These are phyloP conservation scores for Hondaea fermentalgiana DNA, from an alignment of 108 stramenopile species.

Conservation along the genomic window DNA sequence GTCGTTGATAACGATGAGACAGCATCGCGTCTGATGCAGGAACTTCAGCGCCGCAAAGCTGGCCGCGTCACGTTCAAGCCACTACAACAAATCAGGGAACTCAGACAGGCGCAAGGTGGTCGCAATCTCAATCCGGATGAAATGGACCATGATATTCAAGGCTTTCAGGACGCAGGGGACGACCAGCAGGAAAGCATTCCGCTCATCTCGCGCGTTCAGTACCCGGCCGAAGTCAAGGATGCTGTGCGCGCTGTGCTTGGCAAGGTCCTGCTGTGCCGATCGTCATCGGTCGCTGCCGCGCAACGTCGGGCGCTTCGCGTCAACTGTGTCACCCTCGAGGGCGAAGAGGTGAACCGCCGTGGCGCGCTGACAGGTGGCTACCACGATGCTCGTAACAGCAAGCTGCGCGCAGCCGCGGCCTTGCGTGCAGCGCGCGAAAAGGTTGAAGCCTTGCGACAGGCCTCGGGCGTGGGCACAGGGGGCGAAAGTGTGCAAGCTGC, in stretches of 20 bases:
- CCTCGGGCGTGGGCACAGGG: slow-evolving; percentile 33
- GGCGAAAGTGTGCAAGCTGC: slow-evolving; percentile 46
- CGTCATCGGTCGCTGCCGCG: background rate
- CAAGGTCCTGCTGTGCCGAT: slow-evolving; percentile 62
- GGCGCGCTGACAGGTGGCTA: slow-evolving; percentile 86
- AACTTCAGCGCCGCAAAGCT: slow-evolving; percentile 67
- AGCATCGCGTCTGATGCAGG: slow-evolving; percentile 75
- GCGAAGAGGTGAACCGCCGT: slow-evolving; percentile 78
- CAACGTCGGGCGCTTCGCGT: slow-evolving; percentile 42
- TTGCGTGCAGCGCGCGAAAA: slow-evolving; percentile 46
- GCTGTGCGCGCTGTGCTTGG: slow-evolving; percentile 92
- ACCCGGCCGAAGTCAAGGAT: slow-evolving; percentile 60
- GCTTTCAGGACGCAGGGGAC: slow-evolving; percentile 35
- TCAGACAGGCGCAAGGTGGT: slow-evolving; percentile 35
- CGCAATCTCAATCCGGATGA: slow-evolving; percentile 49
- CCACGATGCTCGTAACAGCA: slow-evolving; percentile 54
- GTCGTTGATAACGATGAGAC: slow-evolving; percentile 94
- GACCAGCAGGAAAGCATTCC: slow-evolving; percentile 27
- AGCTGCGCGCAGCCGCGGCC: slow-evolving; percentile 40
- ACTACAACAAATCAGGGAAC: slow-evolving; percentile 66
- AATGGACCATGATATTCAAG: slow-evolving; percentile 54
- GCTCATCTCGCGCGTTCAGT: slow-evolving; percentile 38
- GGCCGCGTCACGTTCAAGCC: slow-evolving; percentile 97
- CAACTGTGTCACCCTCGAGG: slow-evolving; percentile 94
- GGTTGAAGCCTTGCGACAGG: slow-evolving; percentile 41